Percentiles rank a stretch among this genome's conserved stretches.
Evolutionary conservation across 2,329 filamentous ascomycete species (phyloP).

Genomic region (Penicillium concentricum): DNA sequence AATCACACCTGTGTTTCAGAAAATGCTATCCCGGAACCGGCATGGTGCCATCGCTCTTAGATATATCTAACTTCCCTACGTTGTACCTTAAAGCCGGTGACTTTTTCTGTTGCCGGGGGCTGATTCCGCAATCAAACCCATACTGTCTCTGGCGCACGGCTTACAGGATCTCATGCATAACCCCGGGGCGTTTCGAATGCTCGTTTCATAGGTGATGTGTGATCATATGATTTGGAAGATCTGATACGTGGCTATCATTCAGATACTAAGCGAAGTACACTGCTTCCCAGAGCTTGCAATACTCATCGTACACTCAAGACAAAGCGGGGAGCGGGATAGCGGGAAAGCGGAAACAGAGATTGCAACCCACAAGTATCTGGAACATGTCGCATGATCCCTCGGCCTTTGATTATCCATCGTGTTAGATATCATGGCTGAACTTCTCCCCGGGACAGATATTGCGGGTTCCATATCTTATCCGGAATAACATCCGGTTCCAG

Average conservation of each 20-base stretch:
- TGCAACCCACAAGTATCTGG: background rate
- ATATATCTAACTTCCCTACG: background rate
- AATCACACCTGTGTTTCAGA: constrained; percentile 13
- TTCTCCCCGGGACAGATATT: background rate
- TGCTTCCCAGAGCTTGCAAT: background rate
- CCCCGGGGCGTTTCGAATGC: background rate
- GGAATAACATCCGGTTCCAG: background rate
- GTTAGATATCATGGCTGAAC: background rate
- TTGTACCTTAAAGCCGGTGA: background rate
- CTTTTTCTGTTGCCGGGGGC: background rate
- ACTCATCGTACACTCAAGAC: background rate
- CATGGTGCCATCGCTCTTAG: background rate
- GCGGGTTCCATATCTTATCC: background rate
- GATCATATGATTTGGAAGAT: background rate
- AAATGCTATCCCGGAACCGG: constrained; percentile 1
- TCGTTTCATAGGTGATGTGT: background rate
- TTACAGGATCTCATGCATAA: background rate
- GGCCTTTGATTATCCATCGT: background rate
- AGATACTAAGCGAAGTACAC: background rate
- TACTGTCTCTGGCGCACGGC: background rate
- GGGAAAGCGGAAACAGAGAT: background rate
- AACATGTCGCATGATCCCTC: background rate
- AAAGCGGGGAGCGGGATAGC: background rate
- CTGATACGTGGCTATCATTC: background rate
- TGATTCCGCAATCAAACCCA: background rate